Evolutionary conservation across 2,329 filamentous ascomycete genomes (phyloP), one percentile per base, ranked within the genome.

Genomic region (Penicillium thymicola): DNA sequence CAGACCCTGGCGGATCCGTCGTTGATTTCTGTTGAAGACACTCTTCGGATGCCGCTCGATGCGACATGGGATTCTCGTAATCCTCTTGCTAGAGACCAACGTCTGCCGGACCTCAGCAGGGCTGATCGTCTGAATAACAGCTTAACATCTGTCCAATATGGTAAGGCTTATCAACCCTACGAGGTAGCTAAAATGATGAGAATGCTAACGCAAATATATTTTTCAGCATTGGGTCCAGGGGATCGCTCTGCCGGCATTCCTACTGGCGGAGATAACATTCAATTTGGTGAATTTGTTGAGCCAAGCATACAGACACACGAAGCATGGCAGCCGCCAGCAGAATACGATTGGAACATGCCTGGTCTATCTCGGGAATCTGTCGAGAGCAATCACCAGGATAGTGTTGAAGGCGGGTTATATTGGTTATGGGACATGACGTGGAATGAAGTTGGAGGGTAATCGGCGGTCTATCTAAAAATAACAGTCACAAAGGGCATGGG

Each of bases 361-460:
- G 48, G 41, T 8, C n/a, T 51, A 21, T 43, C 55, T 21, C 40
- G 44, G 16, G 30, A 23, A 8, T 7, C 28, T 1, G 30, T 46
- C 1, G 55, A 61, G 36, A 46, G 57, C 27, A 41, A 13, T 1
- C 45, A 55, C 23, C 23, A 46, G 21, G 49, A 55, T 13, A 51
- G 60, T 59, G 40, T 57, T 55, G 58, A 69, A 58, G 59, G 65
- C 13, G 68, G 68, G 14, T 49, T 70, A 18, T 69, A 66, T 43
- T 71, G 68, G 68, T 55, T 71, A 45, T 71, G 68, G 68, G 66
- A 70, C 27, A 65, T 65, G 55, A 58, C 65, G 8, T 68, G 66
- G 65, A 64, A 65, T 52, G 60, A 34, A 13, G n/a, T 13, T n/a
- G 42, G 44, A 10, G 44, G 42, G 25, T 38, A 37, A 37, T 27